Percentiles rank a stretch among this genome's conserved stretches.
Conservation (phyloP, 2,329 filamentous ascomycete genomes). For the Apiospora rasikravindrae region DNA sequence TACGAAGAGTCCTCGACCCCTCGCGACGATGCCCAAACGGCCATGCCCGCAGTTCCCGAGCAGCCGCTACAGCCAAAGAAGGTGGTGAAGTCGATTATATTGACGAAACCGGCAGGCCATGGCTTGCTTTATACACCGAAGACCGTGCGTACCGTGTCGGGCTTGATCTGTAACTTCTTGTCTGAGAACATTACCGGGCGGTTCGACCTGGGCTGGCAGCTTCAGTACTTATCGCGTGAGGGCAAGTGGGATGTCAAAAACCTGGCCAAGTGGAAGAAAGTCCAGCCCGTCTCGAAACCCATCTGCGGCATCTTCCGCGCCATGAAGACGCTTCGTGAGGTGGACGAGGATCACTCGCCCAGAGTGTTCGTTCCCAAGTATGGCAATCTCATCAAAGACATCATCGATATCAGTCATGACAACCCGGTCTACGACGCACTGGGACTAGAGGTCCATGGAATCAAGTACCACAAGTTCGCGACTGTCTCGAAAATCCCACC, state of each 20-base stretch:
- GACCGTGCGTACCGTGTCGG: conserved; percentile 77
- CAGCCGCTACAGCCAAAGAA: conserved; percentile 55
- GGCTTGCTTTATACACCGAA: conserved; percentile 81
- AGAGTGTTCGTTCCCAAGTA: conserved; percentile 61
- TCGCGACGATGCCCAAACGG: conserved; percentile 49
- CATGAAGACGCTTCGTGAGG: conserved; percentile 91
- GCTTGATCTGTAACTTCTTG: conserved; percentile 84
- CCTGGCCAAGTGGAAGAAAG: conserved; percentile 85
- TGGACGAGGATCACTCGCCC: conserved; percentile 83
- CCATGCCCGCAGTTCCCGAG: conserved; percentile 46
- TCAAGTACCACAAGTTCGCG: conserved; percentile 84
- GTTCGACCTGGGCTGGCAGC: conserved; percentile 85
- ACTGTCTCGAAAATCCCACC: conserved; percentile 93
- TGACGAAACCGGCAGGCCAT: conserved; percentile 80
- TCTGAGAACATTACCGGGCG: conserved; percentile 75
- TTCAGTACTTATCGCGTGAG: conserved; percentile 84
- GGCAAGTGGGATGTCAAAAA: conserved; percentile 99
- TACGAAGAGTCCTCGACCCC: conserved; percentile 51
- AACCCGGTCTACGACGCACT: conserved; percentile 86
- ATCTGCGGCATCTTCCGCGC: conserved; percentile 84
- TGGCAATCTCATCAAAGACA: conserved; percentile 70
- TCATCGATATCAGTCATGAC: conserved; percentile 92
- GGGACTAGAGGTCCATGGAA: conserved; percentile 67
- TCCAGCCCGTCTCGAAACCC: conserved; percentile 75
- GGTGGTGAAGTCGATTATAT: conserved; percentile 69